phyloP scores from a whole-genome alignment of 2,329 filamentous ascomycete genomes.

The Colletotrichum sojae region DNA sequence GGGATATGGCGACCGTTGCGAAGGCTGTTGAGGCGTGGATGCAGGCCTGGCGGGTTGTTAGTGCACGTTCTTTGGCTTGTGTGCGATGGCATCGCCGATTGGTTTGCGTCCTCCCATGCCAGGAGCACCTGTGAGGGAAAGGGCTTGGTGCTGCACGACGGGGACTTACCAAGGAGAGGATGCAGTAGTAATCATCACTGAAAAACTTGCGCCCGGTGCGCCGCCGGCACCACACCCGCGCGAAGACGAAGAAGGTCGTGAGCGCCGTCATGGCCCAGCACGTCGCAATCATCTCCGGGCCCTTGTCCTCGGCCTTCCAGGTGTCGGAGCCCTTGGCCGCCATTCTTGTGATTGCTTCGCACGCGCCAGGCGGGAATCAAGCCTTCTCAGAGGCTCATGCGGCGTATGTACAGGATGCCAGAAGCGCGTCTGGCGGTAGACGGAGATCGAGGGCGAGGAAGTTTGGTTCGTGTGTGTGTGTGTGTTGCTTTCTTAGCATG shows the following conservation, averaged over 20 bases:
- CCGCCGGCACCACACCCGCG: conserved; percentile 4
- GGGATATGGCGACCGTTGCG: conserved; percentile 50
- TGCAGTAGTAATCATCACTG: conserved; percentile 13
- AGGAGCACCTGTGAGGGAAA: too few relatives aligned
- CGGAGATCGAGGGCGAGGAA: too few relatives aligned
- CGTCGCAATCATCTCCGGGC: not conserved
- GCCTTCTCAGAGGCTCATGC: not conserved
- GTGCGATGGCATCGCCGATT: not conserved
- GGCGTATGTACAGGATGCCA: not conserved
- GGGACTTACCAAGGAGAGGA: conserved; percentile 8
- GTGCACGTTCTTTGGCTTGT: not conserved
- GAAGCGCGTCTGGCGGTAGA: not conserved
- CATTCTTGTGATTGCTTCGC: not conserved
- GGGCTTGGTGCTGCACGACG: too few relatives aligned
- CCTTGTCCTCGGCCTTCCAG: conserved; percentile 16
- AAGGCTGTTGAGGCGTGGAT: conserved; percentile 49
- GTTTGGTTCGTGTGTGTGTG: too few relatives aligned
- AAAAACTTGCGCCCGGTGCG: not conserved
- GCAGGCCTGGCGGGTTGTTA: not conserved
- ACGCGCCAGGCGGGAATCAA: not conserved
- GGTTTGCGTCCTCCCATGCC: too few relatives aligned
- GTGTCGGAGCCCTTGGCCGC: not conserved
- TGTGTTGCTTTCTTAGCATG: too few relatives aligned
- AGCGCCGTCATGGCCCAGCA: conserved; percentile 18
- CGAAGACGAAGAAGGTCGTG: not conserved